A percentile compares a stretch with the other conserved stretches of the same genome.
Conservation (phyloP, 1,284 basidiomycete genomes). For the Ceratobasidium papillatum region DNA sequence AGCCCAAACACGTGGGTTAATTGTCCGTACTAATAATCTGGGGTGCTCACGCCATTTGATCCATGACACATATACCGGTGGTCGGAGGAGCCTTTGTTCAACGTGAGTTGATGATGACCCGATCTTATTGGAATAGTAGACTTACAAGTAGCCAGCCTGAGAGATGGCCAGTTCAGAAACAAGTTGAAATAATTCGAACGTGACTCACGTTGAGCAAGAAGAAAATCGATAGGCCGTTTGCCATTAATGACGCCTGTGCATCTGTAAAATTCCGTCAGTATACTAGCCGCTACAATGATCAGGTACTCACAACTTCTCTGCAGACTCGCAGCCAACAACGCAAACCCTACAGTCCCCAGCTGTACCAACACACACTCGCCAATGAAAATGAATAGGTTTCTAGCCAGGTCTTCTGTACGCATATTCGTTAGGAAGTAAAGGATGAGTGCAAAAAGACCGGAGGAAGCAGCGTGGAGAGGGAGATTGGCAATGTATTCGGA, state of each 20-base stretch:
- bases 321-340: constrained; percentile 51
- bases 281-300: neutral
- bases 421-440: constrained; percentile 55
- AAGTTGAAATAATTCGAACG: constrained; percentile 1
- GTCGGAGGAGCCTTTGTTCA: constrained; percentile 45
- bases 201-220: constrained; percentile 44
- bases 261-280: neutral
- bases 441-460: constrained; percentile 51
- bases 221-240: constrained; percentile 50
- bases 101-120: neutral
- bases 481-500: constrained; percentile 52
- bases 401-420: constrained; percentile 52
- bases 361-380: constrained; percentile 55
- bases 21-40: neutral
- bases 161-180: neutral
- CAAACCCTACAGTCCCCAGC: constrained; percentile 54
- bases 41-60: constrained; percentile 51
- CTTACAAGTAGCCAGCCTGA: constrained; percentile 51
- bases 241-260: constrained; percentile 45
- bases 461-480: constrained; percentile 50
- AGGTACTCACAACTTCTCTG: constrained; percentile 7
- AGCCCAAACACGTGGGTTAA: neutral
- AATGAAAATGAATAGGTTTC: constrained; percentile 54
- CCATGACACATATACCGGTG: constrained; percentile 57
- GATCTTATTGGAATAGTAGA: constrained; percentile 17